These are phyloP conservation scores for Gracilaria gracilis DNA, from an alignment of 23 red algal species.

Conservation along the genomic window DNA sequence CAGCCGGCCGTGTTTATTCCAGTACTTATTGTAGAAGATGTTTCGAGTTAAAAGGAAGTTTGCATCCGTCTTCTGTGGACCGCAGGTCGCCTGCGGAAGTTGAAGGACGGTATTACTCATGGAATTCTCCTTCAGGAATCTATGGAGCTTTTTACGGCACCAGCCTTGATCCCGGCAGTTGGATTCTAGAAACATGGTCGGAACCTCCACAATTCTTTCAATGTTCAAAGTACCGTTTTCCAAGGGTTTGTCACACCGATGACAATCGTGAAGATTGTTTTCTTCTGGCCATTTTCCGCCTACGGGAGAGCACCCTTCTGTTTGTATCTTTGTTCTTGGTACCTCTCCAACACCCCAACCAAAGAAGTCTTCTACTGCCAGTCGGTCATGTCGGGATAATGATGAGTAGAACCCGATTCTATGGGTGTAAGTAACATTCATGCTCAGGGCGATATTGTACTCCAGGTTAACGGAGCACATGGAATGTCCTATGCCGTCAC, in stretches of 20 bases:
- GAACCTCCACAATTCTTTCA: constrained; percentile 49
- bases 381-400: constrained; percentile 23
- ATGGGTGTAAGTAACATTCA: constrained; percentile 76
- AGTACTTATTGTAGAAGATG: constrained; percentile 67
- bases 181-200: constrained; percentile 6
- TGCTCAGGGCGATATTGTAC: constrained; percentile 40
- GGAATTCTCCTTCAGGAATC: constrained; percentile 37
- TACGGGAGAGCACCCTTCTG: constrained; percentile 22
- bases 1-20: constrained; percentile 46
- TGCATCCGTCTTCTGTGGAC: constrained; percentile 35
- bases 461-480: constrained; percentile 59
- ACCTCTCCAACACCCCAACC: constrained; percentile 60
- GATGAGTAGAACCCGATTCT: constrained; percentile 58
- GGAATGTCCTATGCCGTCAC: constrained; percentile 73
- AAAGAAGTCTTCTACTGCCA: constrained; percentile 69
- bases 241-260: constrained; percentile 33
- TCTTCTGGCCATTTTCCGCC: constrained; percentile 37
- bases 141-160: constrained; percentile 21
- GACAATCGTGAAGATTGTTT: constrained; percentile 21
- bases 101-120: constrained; percentile 53
- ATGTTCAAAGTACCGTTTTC: constrained; percentile 34
- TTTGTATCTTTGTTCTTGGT: constrained; percentile 51
- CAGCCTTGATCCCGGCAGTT: neutral
- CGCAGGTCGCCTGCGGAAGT: constrained; percentile 24
- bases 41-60: constrained; percentile 47